Evolutionary conservation across 805 yeast genomes (phyloP).

Genomic region (Zygotorulaspora danielsina): DNA sequence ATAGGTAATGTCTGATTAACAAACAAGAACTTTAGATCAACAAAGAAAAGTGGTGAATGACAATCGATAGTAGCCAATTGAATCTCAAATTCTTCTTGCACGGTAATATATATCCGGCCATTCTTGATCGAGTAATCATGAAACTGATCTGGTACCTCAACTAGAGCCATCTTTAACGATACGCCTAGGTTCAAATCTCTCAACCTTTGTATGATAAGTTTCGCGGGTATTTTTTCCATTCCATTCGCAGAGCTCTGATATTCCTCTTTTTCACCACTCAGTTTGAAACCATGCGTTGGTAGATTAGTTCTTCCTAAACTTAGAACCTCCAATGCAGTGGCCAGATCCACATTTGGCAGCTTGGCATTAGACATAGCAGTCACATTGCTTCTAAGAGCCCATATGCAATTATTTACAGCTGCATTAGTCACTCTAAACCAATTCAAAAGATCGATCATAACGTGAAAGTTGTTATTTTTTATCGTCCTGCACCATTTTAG

Average conservation of each 20-base stretch:
- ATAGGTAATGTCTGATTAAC: constrained; percentile 23
- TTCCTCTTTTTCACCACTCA: constrained; percentile 24
- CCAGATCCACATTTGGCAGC: constrained; percentile 83
- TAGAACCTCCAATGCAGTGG: constrained; percentile 82
- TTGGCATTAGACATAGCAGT: constrained; percentile 77
- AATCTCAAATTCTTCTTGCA: constrained; percentile 63
- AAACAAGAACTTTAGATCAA: constrained; percentile 68
- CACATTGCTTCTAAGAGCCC: constrained; percentile 60
- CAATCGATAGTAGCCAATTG: constrained; percentile 74
- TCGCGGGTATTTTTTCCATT: constrained; percentile 42
- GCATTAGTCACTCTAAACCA: constrained; percentile 82
- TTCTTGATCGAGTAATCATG: constrained; percentile 60
- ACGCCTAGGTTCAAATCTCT: constrained; percentile 67
- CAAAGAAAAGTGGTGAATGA: constrained; percentile 66
- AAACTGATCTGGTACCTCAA: constrained; percentile 62
- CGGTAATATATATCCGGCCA: constrained; percentile 68
- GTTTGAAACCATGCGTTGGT: constrained; percentile 57
- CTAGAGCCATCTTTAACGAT: constrained; percentile 68
- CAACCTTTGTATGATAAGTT: constrained; percentile 56
- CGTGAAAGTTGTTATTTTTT: constrained; percentile 63
- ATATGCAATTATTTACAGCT: constrained; percentile 56
- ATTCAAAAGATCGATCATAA: constrained; percentile 77
- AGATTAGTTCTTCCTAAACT: constrained; percentile 72
- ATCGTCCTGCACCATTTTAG: constrained; percentile 75
- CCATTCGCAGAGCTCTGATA: constrained; percentile 12